These are phyloP conservation scores for Besnoitia besnoiti DNA, from an alignment of 169 alveolate species.

Conservation along the genomic window DNA sequence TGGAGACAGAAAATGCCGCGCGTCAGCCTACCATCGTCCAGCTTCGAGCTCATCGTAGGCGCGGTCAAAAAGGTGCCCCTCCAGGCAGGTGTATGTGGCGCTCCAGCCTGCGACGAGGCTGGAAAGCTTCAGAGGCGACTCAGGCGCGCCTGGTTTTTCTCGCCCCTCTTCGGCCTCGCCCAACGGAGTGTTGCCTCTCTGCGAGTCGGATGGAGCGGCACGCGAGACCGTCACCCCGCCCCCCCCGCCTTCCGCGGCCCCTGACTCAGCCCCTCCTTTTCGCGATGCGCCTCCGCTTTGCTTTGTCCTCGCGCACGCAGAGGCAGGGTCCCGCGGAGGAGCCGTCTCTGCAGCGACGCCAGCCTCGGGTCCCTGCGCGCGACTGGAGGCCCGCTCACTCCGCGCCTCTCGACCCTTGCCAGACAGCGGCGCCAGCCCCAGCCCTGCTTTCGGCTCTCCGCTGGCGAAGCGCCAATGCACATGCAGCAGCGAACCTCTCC, in stretches of 20 bases:
- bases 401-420: not conserved
- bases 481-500: not conserved
- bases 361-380: no score
- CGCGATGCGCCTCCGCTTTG: no score
- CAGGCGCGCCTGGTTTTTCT: not conserved
- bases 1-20: no score
- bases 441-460: not conserved
- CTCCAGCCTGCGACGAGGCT: not conserved
- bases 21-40: not conserved
- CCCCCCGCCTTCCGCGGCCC: not conserved
- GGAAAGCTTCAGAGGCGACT: not conserved
- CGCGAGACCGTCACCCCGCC: not conserved
- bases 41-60: slow-evolving; percentile 8
- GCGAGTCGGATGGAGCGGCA: not conserved
- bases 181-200: not conserved
- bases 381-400: no score
- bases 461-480: not conserved
- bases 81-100: not conserved
- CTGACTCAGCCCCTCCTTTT: no score
- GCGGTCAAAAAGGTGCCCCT: not conserved
- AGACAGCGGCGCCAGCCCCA: not conserved
- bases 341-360: no score
- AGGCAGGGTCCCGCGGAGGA: no score
- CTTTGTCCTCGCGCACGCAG: no score
- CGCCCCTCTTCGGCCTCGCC: not conserved